Percentiles rank a stretch among this genome's conserved stretches.
Evolutionary conservation across 345 rosid species (phyloP).

Genomic region (Hibiscus trionum): DNA sequence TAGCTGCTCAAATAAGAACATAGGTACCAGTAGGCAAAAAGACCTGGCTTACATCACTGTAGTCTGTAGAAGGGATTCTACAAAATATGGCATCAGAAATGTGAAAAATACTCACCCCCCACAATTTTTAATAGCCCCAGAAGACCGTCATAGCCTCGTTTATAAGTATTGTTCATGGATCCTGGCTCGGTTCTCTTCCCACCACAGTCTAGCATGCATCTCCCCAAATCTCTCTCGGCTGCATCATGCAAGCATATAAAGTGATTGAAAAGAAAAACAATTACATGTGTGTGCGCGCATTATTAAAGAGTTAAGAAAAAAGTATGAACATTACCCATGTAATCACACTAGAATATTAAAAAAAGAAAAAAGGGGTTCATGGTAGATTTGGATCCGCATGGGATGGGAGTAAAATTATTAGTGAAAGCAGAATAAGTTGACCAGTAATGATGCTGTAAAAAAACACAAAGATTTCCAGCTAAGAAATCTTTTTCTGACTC

Average conservation of each 20-base stretch:
- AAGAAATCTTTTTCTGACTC: constrained; percentile 7
- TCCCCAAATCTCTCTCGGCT: constrained; percentile 95
- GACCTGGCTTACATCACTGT: constrained; percentile 5
- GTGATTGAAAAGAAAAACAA: background rate
- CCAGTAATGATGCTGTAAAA: constrained; percentile 6
- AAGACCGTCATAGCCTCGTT: constrained; percentile 1
- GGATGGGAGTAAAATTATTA: background rate
- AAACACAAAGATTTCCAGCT: background rate
- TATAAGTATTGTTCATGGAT: constrained; percentile 84
- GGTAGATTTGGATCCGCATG: background rate
- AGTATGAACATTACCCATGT: no score
- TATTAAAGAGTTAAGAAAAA: no score
- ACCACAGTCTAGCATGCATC: constrained; percentile 93
- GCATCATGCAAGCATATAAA: constrained; percentile 12
- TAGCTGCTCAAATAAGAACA: background rate
- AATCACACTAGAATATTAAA: no score
- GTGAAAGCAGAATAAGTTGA: constrained; percentile 15
- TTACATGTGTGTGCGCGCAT: background rate
- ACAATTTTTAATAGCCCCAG: no score
- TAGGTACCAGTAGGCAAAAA: background rate
- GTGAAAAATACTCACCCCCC: background rate
- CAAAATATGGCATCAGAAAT: background rate
- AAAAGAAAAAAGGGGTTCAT: no score
- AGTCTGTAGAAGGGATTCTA: constrained; percentile 10
- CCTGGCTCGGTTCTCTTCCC: constrained; percentile 97